Base-by-base conservation (phyloP, 305 asterid genomes). In the Euphrasia arctica region DNA sequence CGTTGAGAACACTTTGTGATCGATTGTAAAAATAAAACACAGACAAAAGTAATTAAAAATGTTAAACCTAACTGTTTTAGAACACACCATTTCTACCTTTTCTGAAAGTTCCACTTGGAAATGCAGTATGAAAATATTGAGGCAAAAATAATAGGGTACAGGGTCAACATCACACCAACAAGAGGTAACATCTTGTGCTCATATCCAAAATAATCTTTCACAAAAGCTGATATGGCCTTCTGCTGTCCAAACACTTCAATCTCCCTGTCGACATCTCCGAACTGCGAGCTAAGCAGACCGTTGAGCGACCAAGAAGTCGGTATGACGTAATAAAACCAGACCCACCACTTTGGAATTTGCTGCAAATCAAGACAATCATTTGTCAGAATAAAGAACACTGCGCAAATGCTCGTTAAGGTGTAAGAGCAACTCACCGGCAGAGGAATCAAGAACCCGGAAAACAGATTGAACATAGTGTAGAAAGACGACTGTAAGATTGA, bases 301-400 rank as follows among this genome's bases (percentile, higher is more conserved):
- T 82, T 76, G 12, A 86, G 62, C 0, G 86, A 66, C 94, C 94
- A 86, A 3, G 90, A 78, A 67, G 90, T 78, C 2, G 90, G 94
- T 64, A 34, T 48, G 58, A 77, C 9, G 51, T 83, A 86, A 22
- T 78, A 81, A 13, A 73, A 72, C 94, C 94, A 86, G 13, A 86
- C 41, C 94, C 90, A 86, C 90, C 90, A 86, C 50, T 78, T 83
- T 0, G 94, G 94, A 10, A 86, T 82, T 74, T 77, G 79, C 94
- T 86, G 90, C 29, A 22, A 5, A 29, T 1, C 18, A 25, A 15
- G 10, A 61, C 9, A 9, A 58, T 12, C 49, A 12, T 29, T 25
- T 27, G 55, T 62, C n/a, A 70, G 36, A 36, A 6, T 4, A 36
- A 5, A 1, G 2, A 39, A 4, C 9, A 47, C 11, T 9, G 13